Conservation (phyloP, 495 filamentous ascomycete species). For the Xeromyces bisporus region DNA sequence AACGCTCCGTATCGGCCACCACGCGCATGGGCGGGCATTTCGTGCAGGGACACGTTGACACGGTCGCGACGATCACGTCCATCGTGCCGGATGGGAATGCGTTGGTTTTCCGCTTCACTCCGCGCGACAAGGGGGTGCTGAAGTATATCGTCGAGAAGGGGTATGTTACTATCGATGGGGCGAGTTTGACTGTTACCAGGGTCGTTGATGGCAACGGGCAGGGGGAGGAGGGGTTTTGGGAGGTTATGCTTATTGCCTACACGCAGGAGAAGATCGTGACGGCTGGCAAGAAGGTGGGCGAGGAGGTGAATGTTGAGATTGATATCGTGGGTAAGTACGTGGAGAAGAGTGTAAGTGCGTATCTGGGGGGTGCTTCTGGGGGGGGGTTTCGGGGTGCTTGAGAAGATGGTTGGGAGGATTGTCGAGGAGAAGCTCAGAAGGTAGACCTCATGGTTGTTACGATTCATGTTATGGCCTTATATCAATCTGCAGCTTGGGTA, state of each 20-base stretch:
- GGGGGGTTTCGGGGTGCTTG: constrained; percentile 49
- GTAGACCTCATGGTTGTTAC: too few relatives aligned
- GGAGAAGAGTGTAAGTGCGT: constrained; percentile 66
- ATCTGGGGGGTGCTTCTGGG: constrained; percentile 33
- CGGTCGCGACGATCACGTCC: constrained; percentile 52
- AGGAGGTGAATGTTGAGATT: constrained; percentile 90
- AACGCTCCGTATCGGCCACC: constrained; percentile 71
- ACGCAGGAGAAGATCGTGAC: constrained; percentile 87
- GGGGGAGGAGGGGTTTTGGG: constrained; percentile 68
- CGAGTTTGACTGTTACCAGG: constrained; percentile 77
- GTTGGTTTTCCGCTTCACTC: constrained; percentile 65
- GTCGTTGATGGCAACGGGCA: constrained; percentile 55
- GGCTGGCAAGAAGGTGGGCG: constrained; percentile 63
- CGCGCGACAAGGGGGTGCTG: constrained; percentile 47
- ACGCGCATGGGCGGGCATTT: constrained; percentile 67
- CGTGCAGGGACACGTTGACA: constrained; percentile 91
- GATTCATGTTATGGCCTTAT: too few relatives aligned
- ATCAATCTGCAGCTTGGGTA: too few relatives aligned
- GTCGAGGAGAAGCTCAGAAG: constrained; percentile 53
- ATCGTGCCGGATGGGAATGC: constrained; percentile 72
- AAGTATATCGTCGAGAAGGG: constrained; percentile 91
- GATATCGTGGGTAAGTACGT: constrained; percentile 98
- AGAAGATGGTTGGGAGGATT: constrained; percentile 68
- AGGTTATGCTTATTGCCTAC: constrained; percentile 98
- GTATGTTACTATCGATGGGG: constrained; percentile 89